These are phyloP conservation scores for Kurtzmaniella quercitrusa DNA, from an alignment of 1,139 yeast species.

Conservation along the genomic window DNA sequence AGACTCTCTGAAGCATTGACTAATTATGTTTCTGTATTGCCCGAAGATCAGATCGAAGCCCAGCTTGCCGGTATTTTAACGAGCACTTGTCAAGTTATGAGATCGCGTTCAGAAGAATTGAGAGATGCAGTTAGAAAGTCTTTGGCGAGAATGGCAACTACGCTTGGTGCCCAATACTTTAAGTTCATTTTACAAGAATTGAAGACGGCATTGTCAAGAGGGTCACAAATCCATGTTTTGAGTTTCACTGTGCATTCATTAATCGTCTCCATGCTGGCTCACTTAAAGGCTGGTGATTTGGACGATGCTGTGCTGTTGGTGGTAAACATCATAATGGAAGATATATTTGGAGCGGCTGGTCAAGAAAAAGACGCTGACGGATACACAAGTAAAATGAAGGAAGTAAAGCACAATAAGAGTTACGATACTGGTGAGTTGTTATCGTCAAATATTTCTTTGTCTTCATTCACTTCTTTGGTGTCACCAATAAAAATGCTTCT, in stretches of 20 bases:
- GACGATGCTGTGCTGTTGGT: conserved; percentile 63
- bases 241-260: conserved; percentile 82
- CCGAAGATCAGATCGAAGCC: conserved; percentile 49
- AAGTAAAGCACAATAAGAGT: conserved; percentile 85
- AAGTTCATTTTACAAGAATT: conserved; percentile 74
- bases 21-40: conserved; percentile 61
- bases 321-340: conserved; percentile 82
- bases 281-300: conserved; percentile 64
- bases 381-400: conserved; percentile 81
- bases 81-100: conserved; percentile 78
- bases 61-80: conserved; percentile 82
- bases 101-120: conserved; percentile 82
- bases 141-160: conserved; percentile 57
- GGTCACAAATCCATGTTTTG: conserved; percentile 91
- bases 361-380: conserved; percentile 95
- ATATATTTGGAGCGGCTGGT: conserved; percentile 87
- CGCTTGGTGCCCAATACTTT: conserved; percentile 72
- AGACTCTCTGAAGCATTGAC: conserved; percentile 82
- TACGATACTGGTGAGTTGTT: conserved; percentile 81
- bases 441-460: conserved; percentile 60
- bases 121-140: conserved; percentile 85
- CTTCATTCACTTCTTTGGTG: conserved; percentile 55
- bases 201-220: conserved; percentile 74
- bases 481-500: conserved; percentile 68
- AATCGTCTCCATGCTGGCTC: conserved; percentile 47